Evolutionary conservation across 345 rosid species (phyloP).

Genomic region (Ailanthus altissimus): DNA sequence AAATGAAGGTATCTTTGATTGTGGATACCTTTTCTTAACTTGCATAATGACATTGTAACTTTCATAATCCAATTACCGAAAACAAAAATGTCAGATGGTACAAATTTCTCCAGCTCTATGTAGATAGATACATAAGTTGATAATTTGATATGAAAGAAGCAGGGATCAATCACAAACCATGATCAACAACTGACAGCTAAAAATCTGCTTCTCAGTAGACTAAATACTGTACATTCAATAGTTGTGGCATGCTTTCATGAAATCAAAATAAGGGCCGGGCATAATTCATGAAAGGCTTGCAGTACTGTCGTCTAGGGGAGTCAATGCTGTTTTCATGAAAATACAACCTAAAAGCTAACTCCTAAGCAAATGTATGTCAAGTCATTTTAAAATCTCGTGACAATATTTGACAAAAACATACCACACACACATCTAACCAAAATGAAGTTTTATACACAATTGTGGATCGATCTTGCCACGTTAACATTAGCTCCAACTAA

Average conservation of each 20-base stretch:
- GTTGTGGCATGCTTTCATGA: background rate
- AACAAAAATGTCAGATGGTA: too few relatives aligned
- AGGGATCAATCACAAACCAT: background rate
- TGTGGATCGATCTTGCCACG: background rate
- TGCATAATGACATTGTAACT: background rate
- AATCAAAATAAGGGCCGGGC: background rate
- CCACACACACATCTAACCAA: background rate
- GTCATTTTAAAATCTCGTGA: too few relatives aligned
- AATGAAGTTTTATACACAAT: background rate
- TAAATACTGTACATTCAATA: background rate
- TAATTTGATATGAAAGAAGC: background rate
- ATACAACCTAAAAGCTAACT: background rate
- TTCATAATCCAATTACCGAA: background rate
- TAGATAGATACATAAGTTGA: background rate
- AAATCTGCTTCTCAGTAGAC: background rate
- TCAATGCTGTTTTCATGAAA: background rate
- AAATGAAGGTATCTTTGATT: background rate
- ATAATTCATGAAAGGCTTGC: background rate
- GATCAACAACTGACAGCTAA: conserved; percentile 1
- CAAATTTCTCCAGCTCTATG: background rate
- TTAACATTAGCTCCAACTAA: background rate
- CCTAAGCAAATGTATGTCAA: background rate
- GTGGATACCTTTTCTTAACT: background rate
- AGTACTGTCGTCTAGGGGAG: background rate
- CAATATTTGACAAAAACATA: too few relatives aligned